Base-by-base conservation (phyloP, 352 stramenopile species). In the Pelagophyceae sp. region DNA sequence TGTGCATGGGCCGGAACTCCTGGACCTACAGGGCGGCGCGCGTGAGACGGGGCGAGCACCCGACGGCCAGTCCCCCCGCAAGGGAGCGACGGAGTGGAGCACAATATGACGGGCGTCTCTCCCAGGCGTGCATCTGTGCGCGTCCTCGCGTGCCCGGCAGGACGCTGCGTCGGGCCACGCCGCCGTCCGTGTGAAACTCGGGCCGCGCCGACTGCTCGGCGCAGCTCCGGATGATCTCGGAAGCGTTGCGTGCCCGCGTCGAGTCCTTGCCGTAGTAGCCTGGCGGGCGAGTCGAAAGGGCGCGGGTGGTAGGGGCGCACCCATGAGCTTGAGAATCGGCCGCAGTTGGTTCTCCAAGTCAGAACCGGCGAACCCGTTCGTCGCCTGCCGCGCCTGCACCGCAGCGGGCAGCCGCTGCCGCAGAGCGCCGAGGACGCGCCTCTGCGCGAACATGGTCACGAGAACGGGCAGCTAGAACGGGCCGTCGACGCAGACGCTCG, bases 1-100 rank as follows among this genome's bases (percentile, higher is more conserved):
- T 90, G 82, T 98, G 94, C 75, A 94, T 91, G 31, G 88, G 85
- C 32, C 92, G 91, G 83, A 98, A 98, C 75, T 94, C 90, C 38
- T 86, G 84, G 37, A 80, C 81, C 40, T 93, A 65, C 75, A 87
- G 83, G 80, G 93, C 76, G 50, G 86, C 86, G 32, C 82, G 82
- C 45, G 45, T 54, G 45, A 54, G 45, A 54, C 45, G 45, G 23
- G 45, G 11, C 45, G 45, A 54, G 45, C 45, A 54, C 45, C 45
- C 45, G 45, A 11, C 45, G 11, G 23, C 45, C 23, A 11, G 45
- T 23, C 45, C 11, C 45, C 45, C 45, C 45, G 11, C 11, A 54
- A 54, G 23, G 45, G 23, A 54, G 11, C 45, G 45, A 11, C 45
- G 45, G 11, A 11, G 11, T 54, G 45, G 45, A 54, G 45, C 11